Conservation (phyloP, 352 stramenopile species). For the Thraustochytrium sp. region DNA sequence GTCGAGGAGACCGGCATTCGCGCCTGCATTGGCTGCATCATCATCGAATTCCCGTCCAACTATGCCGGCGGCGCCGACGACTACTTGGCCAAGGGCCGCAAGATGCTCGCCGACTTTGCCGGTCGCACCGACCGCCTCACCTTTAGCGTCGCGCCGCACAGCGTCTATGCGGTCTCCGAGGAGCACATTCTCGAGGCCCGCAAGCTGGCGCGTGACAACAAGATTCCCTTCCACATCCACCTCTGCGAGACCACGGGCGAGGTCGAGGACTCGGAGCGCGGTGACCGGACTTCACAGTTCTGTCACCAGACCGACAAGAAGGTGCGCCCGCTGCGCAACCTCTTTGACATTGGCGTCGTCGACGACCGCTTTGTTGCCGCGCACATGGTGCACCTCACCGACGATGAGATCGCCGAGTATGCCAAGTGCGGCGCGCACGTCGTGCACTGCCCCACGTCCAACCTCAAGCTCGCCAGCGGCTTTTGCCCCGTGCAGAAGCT, state of each 20-base stretch:
- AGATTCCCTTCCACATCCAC: slow-evolving; percentile 71
- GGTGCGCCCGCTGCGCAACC: slow-evolving; percentile 64
- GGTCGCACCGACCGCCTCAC: slow-evolving; percentile 35
- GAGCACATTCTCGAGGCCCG: slow-evolving; percentile 55
- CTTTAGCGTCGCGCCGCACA: slow-evolving; percentile 68
- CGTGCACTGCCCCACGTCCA: slow-evolving; percentile 78
- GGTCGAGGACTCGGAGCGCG: slow-evolving; percentile 65
- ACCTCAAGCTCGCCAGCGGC: slow-evolving; percentile 76
- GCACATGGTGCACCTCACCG: slow-evolving; percentile 70
- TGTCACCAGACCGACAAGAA: slow-evolving; percentile 70
- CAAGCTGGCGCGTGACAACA: slow-evolving; percentile 55
- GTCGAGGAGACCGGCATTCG: slow-evolving; percentile 65
- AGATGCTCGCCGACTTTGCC: slow-evolving; percentile 61
- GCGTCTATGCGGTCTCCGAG: slow-evolving; percentile 73
- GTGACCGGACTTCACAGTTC: slow-evolving; percentile 64
- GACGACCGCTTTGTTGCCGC: slow-evolving; percentile 58
- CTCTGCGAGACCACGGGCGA: slow-evolving; percentile 73
- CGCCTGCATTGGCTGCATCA: slow-evolving; percentile 50
- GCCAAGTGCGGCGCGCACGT: slow-evolving; percentile 60
- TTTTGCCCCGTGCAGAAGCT: slow-evolving; percentile 69
- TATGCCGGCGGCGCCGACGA: slow-evolving; percentile 62
- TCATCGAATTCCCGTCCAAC: slow-evolving; percentile 66
- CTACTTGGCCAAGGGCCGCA: slow-evolving; percentile 66
- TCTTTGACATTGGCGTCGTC: slow-evolving; percentile 68
- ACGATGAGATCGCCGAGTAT: slow-evolving; percentile 67